Evolutionary conservation across 2,329 filamentous ascomycete genomes (phyloP).

Genomic region (Diaporthe sp.): DNA sequence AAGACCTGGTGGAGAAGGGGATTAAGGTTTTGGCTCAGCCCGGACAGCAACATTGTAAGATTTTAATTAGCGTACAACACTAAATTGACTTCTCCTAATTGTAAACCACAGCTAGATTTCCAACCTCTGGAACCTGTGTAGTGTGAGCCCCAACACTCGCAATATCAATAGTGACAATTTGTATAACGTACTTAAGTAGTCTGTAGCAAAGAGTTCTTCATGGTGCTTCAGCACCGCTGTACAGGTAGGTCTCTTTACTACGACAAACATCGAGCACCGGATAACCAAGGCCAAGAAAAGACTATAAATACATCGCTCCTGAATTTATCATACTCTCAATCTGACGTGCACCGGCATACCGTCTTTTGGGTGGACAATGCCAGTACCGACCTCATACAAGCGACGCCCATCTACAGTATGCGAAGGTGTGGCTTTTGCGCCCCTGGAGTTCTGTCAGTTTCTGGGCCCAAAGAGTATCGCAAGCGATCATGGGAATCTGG

Average conservation of each 20-base stretch:
- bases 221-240: no score
- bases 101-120: background rate
- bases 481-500: background rate
- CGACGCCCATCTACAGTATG: background rate
- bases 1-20: slow-evolving; percentile 63
- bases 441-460: background rate
- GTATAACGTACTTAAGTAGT: no score
- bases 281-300: no score
- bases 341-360: background rate
- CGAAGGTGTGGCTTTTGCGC: background rate
- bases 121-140: background rate
- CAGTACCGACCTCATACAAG: background rate
- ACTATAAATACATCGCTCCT: background rate
- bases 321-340: background rate
- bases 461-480: background rate
- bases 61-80: slow-evolving; percentile 55
- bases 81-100: background rate
- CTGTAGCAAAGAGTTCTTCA: no score
- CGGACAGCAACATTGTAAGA: slow-evolving; percentile 69
- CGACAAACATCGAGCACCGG: no score
- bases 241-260: no score
- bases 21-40: slow-evolving; percentile 65
- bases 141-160: no score
- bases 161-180: no score
- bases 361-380: background rate